Evolutionary conservation across 768 basidiomycete genomes (phyloP).

Genomic region (Xanthoconium purpureum): DNA sequence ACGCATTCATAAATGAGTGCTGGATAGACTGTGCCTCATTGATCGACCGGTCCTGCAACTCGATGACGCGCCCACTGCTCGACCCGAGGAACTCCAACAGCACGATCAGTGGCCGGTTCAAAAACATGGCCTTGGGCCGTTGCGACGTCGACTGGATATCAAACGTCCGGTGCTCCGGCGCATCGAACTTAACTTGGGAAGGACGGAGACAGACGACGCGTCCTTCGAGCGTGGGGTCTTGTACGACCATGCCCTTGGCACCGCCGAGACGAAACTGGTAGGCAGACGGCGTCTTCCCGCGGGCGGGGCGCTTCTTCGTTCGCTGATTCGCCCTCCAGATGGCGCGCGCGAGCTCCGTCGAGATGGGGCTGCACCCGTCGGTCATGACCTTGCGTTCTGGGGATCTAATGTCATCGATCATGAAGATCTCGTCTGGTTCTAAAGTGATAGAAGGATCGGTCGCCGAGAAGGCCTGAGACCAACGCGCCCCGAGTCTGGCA

Average conservation of each 20-base stretch:
- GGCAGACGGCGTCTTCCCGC: conserved; percentile 35
- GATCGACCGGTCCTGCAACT: conserved; percentile 39
- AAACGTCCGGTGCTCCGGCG: conserved; percentile 35
- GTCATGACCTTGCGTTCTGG: conserved; percentile 39
- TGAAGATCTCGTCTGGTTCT: conserved; percentile 32
- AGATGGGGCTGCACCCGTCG: conserved; percentile 51
- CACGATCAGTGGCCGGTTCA: conserved; percentile 49
- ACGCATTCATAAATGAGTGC: conserved; percentile 34
- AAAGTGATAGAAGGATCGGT: conserved; percentile 47
- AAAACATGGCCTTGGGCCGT: conserved; percentile 40
- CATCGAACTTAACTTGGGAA: conserved; percentile 49
- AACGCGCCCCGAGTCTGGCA: conserved; percentile 50
- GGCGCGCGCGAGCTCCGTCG: conserved; percentile 31
- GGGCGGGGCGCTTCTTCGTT: conserved; percentile 22
- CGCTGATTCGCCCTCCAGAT: conserved; percentile 38
- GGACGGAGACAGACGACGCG: conserved; percentile 39
- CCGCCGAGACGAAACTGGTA: conserved; percentile 46
- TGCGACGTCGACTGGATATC: conserved; percentile 48
- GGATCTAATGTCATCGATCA: conserved; percentile 32
- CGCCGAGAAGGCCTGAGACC: conserved; percentile 53
- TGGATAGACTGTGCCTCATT: conserved; percentile 35
- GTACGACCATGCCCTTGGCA: conserved; percentile 47
- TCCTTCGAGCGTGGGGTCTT: conserved; percentile 38
- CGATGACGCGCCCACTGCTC: conserved; percentile 30
- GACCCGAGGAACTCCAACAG: conserved; percentile 47